Evolutionary conservation across 805 yeast species (phyloP).

Genomic region (Spathaspora hagerdaliae): DNA sequence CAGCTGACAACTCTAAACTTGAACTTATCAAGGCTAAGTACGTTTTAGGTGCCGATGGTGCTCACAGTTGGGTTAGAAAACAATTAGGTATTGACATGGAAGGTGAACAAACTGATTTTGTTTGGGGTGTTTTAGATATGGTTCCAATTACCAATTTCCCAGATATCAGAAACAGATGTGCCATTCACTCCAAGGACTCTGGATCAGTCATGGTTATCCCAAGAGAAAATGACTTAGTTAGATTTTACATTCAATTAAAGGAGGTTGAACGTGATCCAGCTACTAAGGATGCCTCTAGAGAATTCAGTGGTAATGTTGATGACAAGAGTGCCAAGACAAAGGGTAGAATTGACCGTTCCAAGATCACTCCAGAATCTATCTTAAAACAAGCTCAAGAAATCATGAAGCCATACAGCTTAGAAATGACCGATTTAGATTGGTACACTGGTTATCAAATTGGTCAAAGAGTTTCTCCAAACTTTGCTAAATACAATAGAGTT

Average conservation of each 20-base stretch:
- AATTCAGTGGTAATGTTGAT: constrained; percentile 11
- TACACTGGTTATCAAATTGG: constrained; percentile 31
- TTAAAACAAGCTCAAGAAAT: constrained; percentile 14
- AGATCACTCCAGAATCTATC: constrained; percentile 27
- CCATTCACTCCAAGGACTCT: constrained; percentile 24
- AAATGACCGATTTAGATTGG: constrained; percentile 22
- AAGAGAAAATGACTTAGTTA: constrained; percentile 26
- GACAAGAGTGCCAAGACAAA: constrained; percentile 4
- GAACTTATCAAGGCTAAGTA: constrained; percentile 25
- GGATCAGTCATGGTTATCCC: constrained; percentile 33
- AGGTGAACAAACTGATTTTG: constrained; percentile 30
- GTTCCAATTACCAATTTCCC: constrained; percentile 33
- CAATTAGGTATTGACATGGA: constrained; percentile 26
- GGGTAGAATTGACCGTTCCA: constrained; percentile 23
- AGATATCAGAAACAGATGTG: constrained; percentile 27
- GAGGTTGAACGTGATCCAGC: constrained; percentile 7
- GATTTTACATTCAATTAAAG: constrained; percentile 26
- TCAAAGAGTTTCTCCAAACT: constrained; percentile 20
- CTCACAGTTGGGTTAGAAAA: constrained; percentile 30
- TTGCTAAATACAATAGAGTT: constrained; percentile 40
- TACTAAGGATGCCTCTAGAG: constrained; percentile 5
- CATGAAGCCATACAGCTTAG: constrained; percentile 17
- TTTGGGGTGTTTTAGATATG: constrained; percentile 34
- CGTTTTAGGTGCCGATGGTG: constrained; percentile 19
- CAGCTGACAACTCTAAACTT: constrained; percentile 4